Evolutionary conservation across 176 grass and related monocot genomes (phyloP).

Genomic region (Dendrocalamus sinicus): DNA sequence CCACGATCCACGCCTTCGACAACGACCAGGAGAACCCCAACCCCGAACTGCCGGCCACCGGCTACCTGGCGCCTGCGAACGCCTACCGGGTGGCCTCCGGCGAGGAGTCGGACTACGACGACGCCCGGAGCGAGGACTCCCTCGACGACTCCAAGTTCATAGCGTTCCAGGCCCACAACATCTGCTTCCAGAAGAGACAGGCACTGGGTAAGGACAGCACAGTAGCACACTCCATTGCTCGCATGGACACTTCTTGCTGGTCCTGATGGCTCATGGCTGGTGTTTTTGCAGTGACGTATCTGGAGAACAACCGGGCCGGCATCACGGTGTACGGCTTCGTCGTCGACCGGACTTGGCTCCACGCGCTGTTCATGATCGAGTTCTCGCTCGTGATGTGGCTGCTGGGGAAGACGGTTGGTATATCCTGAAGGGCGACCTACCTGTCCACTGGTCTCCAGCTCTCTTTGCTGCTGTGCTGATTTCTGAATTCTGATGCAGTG

Average conservation of each 20-base stretch:
- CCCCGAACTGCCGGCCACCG: conserved; percentile 30
- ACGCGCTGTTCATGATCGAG: conserved; percentile 90
- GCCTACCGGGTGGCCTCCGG: conserved; percentile 42
- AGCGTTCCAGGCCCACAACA: conserved; percentile 51
- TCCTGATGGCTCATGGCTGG: background rate
- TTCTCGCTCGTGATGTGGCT: conserved; percentile 91
- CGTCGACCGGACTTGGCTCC: conserved; percentile 84
- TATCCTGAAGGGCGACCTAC: conserved; percentile 34
- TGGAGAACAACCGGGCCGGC: conserved; percentile 92
- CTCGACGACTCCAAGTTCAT: conserved; percentile 54
- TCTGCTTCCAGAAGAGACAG: conserved; percentile 82
- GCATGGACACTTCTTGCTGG: background rate
- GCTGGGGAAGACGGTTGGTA: conserved; percentile 86
- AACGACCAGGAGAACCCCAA: conserved; percentile 50
- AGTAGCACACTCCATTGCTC: background rate
- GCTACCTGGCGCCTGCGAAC: conserved; percentile 46
- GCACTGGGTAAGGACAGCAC: conserved; percentile 64
- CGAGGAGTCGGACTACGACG: conserved; percentile 31
- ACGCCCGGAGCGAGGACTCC: conserved; percentile 44
- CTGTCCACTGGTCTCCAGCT: background rate
- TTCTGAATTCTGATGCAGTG: background rate
- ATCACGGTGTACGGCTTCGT: conserved; percentile 93
- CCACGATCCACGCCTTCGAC: conserved; percentile 69
- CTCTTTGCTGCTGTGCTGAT: background rate
- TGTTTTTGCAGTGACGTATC: conserved; percentile 71